Conservation (phyloP, 352 stramenopile species). For the Poterioochromonas sp. region DNA sequence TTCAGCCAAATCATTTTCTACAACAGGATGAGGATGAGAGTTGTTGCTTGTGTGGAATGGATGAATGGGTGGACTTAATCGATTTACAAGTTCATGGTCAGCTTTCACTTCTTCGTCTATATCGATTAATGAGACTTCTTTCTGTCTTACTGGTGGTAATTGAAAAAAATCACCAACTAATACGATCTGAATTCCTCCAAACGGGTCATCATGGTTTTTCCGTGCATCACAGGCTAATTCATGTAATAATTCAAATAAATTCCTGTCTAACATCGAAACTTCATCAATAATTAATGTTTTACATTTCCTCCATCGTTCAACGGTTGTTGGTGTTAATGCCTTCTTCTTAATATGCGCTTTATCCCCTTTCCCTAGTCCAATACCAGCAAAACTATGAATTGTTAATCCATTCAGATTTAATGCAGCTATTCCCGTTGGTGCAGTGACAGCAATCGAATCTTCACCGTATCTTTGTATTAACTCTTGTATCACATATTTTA, state of each 20-base stretch:
- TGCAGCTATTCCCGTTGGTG: conserved; percentile 30
- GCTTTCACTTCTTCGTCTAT: neutral
- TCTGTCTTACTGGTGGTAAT: conserved; percentile 67
- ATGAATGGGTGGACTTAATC: too few relatives aligned
- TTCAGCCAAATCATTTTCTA: neutral
- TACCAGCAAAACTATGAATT: conserved; percentile 27
- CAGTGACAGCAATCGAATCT: conserved; percentile 5
- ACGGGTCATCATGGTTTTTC: conserved; percentile 52
- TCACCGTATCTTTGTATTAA: neutral
- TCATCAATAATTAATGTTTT: conserved; percentile 26
- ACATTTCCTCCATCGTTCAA: neutral
- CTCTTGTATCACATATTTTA: conserved; percentile 29
- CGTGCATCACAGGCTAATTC: neutral
- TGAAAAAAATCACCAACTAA: conserved; percentile 91
- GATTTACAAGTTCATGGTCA: neutral
- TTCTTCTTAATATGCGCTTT: neutral
- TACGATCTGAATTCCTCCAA: conserved; percentile 87
- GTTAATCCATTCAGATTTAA: conserved; percentile 22
- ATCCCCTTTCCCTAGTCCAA: neutral
- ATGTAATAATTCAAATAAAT: conserved; percentile 3
- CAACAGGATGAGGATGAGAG: neutral
- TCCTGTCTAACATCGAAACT: conserved; percentile 8
- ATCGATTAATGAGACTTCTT: neutral
- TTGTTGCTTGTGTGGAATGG: neutral
- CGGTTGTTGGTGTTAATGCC: neutral